Evolutionary conservation across 2,329 filamentous ascomycete species (phyloP), one percentile per base, ranked within the genome.

Genomic region (Fusarium drepaniforme): DNA sequence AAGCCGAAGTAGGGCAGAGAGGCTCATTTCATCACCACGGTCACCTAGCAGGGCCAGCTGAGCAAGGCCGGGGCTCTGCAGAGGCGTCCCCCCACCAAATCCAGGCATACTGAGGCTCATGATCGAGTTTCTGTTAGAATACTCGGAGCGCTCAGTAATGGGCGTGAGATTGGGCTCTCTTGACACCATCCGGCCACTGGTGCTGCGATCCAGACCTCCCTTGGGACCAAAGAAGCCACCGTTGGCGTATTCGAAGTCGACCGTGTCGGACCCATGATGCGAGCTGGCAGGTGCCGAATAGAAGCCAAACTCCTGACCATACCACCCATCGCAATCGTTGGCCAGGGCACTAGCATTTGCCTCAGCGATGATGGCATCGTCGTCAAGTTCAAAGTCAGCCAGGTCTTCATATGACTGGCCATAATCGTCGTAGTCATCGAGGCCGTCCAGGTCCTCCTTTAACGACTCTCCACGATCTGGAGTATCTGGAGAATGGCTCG

Each of bases 241-340:
- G 76, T 95, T 93, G 16, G 91, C 89, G 76, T 93, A 94, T 65
- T 93, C 85, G 44, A 87, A 88, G 9, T 85, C 81, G 42, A 79
- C 58, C 8, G 72, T 86, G 66, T 85, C 84, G 35, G 84, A 85
- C 23, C 86, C 87, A 57, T 87, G 81, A 44, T 83, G 83, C 13
- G 84, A 81, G 18, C 81, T 81, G 7, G 84, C 75, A 0, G 90
- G 89, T 2, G 88, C 86, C 1, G 96, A 95, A 82, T 98, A 99
- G 82, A 99, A 99, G 1, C 95, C 96, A 80, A 99, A 99, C 81
- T 99, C 97, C 76, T 95, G 93, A 0, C 97, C 97, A 80, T 99
- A 99, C 86, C 97, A 97, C 1, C 95, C 96, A 74, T 98, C 96
- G 8, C 93, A 93, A 79, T 99, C 97, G 76, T 95, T 96, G 56